phyloP scores from a whole-genome alignment of 495 filamentous ascomycete species.

The Penicillium egyptiacum region DNA sequence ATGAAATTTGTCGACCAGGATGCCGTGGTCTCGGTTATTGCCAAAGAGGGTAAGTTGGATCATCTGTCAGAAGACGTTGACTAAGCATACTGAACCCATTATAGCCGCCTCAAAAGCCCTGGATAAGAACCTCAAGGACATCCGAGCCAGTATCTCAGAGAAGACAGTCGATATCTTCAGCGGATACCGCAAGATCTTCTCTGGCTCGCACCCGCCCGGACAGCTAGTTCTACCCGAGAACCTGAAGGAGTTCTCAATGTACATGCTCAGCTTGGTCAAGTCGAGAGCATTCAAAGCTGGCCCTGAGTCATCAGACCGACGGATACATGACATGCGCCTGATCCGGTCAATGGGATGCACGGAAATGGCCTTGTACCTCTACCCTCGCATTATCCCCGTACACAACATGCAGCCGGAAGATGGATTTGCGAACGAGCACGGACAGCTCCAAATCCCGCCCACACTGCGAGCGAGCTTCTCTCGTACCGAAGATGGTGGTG shows the following conservation, averaged over 20 bases:
- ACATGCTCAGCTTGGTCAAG: conserved; percentile 89
- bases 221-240: conserved; percentile 95
- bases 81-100: conserved; percentile 12
- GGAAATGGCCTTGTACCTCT: conserved; percentile 90
- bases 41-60: conserved; percentile 68
- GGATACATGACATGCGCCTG: conserved; percentile 88
- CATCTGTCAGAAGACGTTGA: neutral
- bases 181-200: conserved; percentile 87
- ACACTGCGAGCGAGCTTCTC: conserved; percentile 79
- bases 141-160: conserved; percentile 80
- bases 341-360: conserved; percentile 80
- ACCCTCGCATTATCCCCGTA: conserved; percentile 87
- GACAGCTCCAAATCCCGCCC: conserved; percentile 74
- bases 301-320: conserved; percentile 84
- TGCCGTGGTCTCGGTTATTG: conserved; percentile 80
- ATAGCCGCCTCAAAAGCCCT: conserved; percentile 75
- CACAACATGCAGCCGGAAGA: conserved; percentile 77
- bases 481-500: conserved; percentile 89
- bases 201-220: conserved; percentile 81
- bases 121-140: conserved; percentile 80
- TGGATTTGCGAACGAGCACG: conserved; percentile 85
- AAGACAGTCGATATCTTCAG: conserved; percentile 94
- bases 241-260: conserved; percentile 96
- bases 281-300: conserved; percentile 93
- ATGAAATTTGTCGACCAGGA: conserved; percentile 96